Evolutionary conservation across 75 land plant species (phyloP), one percentile per base, ranked within the genome.

Genomic region (Cupressus sempervirens): DNA sequence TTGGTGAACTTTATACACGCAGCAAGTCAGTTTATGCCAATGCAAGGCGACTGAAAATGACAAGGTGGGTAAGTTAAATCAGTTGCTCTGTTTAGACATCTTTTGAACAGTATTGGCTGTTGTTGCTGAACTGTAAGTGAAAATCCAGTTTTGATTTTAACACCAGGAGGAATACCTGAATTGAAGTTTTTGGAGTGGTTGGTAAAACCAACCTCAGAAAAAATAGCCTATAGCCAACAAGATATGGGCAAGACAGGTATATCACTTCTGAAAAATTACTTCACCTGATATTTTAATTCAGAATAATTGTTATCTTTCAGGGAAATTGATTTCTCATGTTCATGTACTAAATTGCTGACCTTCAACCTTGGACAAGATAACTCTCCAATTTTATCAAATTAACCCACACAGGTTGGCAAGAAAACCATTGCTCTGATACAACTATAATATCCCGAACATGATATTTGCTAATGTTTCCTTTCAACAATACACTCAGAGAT

Each of bases 231-330:
- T 86, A 77, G 96, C 94, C 46, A 96, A 91, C 76, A 97, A 88
- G n/a, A 96, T 92, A 83, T 95, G 94, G 40, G 94, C 95, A 65
- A 95, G 98, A 80, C 98, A 95, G 50, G 92, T n/a, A n/a, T n/a
- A n/a, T n/a, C n/a, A n/a, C n/a, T n/a, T n/a, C n/a, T n/a, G n/a
- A n/a, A n/a, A n/a, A n/a, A n/a, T n/a, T n/a, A n/a, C n/a, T n/a
- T n/a, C n/a, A n/a, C n/a, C n/a, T n/a, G n/a, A n/a, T n/a, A n/a
- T n/a, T n/a, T n/a, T n/a, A n/a, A n/a, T n/a, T n/a, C n/a, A n/a
- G n/a, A n/a, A n/a, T n/a, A n/a, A n/a, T n/a, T n/a, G n/a, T n/a
- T n/a, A n/a, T n/a, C n/a, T n/a, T n/a, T n/a, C n/a, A n/a, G n/a
- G n/a, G n/a, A n/a, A n/a, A n/a, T n/a, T n/a, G n/a, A n/a, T n/a